phyloP scores from a whole-genome alignment of 2,329 filamentous ascomycete species.

The Pseudogymnoascus sp. region DNA sequence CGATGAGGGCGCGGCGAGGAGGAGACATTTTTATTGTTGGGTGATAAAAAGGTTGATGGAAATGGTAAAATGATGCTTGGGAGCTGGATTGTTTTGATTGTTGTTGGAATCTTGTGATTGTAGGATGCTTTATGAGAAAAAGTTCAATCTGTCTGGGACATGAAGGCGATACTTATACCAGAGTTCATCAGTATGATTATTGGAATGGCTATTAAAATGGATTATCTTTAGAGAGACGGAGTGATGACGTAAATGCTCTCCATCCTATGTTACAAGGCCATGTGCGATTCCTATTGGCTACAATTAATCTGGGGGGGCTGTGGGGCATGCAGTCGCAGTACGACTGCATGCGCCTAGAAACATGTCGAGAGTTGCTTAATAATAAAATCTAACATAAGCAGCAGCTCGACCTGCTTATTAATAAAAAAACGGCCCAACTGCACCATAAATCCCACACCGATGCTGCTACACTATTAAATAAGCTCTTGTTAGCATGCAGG shows the following conservation, averaged over 20 bases:
- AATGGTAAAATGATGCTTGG: background rate
- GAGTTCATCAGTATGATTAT: background rate
- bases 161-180: background rate
- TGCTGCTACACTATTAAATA: too few species aligned
- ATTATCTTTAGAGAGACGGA: background rate
- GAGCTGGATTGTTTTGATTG: background rate
- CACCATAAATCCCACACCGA: background rate
- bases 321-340: background rate
- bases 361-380: background rate
- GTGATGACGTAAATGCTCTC: background rate
- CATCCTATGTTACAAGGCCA: background rate
- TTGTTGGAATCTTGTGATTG: background rate
- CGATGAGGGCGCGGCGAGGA: slow-evolving; percentile 34
- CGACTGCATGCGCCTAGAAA: background rate
- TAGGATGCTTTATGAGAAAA: background rate
- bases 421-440: background rate
- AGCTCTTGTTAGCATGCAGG: too few species aligned
- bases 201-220: background rate
- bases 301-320: background rate
- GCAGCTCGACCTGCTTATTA: background rate
- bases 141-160: background rate
- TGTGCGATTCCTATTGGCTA: background rate
- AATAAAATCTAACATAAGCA: background rate
- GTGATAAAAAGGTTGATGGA: background rate
- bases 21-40: slow-evolving; percentile 29